Base-by-base conservation (phyloP, 2,329 filamentous ascomycete genomes). In the Talaromyces atroroseus region DNA sequence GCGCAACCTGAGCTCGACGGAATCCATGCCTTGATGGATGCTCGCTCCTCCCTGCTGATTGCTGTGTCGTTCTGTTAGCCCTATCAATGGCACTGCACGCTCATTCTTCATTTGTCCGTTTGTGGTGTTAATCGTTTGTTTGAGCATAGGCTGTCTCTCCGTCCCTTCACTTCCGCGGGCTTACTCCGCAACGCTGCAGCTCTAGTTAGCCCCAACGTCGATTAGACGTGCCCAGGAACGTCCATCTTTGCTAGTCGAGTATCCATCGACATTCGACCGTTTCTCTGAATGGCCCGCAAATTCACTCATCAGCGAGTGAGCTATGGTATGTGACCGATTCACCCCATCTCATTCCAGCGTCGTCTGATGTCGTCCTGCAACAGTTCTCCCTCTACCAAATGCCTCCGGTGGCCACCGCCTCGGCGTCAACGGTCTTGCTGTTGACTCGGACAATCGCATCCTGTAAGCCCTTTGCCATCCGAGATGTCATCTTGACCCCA, bases 361-460 rank as follows among this genome's bases (percentile, higher is more conserved):
- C 32, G 29, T 57, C 63, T 49, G 61, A 60, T 49, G 26, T 46
- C 49, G 23, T 50, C 53, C 47, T 50, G 55, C 48, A 66, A 87
- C 68, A 88, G 86, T 90, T 73, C 81, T 90, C 63, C 86, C 87
- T 66, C 83, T 89, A 65, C 84, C 85, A 60, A 86, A 88, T 72
- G 85, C 84, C 58, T 82, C 85, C 18, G 90, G 90, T 63, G 92
- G 92, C 57, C 94, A 99, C 78, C 82, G 92, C 65, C 84, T 97
- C 56, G 94, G 94, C 62, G 90, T 99, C 65, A 96, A 97, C 79
- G 92, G 92, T 61, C 83, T 99, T 59, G 90, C 90, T 52, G 86
- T 96, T 62, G 94, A 97, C 74, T 79, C 81, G 60, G 81, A 87
- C 63, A 89, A 88, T 72, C 89, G 87, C 56, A 91, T 96, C 60